Evolutionary conservation across 345 rosid genomes (phyloP), one percentile per base, ranked within the genome.

Genomic region (Bruguiera sexangula): DNA sequence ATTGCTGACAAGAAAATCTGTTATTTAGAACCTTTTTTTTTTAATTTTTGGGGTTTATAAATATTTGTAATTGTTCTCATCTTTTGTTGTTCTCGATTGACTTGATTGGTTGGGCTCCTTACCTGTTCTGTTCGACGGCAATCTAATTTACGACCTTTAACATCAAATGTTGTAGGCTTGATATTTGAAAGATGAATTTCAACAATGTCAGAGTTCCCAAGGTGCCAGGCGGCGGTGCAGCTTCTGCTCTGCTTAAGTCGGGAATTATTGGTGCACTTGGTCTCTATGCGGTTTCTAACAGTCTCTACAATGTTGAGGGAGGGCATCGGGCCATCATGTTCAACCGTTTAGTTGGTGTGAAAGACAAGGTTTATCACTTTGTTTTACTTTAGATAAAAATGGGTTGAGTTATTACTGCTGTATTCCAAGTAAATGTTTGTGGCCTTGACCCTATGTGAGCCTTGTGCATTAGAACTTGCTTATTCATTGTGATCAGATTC

Each of bases 121-220:
- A 39, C 46, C 13, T 39, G 13, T 15, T 39, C 46, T 39, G 46
- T 39, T 39, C 4, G 16, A 11, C 46, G 13, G 46, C 50, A 13
- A 11, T 43, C 18, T 13, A 43, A 43, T 43, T 43, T 3, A 3
- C 16, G 19, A 10, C 18, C n/a, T 24, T 56, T 9, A 27, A 56
- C 18, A 3, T 56, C 15, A 56, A 56, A 22, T 56, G 16, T 56
- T 22, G 60, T 27, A 56, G 60, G 60, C 60, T 8, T 20, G 53
- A 65, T 15, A 6, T 60, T n/a, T 62, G 37, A 30, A 79, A 73
- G 56, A 82, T 82, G 86, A 78, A 82, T 69, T 78, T 82, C 80
- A 80, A 77, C 20, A 90, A 89, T 65, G 85, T 87, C 54, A 93
- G 85, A 82, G 89, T 93, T 63, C 98, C 98, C 11, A 89, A 87